Evolutionary conservation across 1,284 basidiomycete species (phyloP), one percentile per base, ranked within the genome.

Genomic region (Puccinia horiana): DNA sequence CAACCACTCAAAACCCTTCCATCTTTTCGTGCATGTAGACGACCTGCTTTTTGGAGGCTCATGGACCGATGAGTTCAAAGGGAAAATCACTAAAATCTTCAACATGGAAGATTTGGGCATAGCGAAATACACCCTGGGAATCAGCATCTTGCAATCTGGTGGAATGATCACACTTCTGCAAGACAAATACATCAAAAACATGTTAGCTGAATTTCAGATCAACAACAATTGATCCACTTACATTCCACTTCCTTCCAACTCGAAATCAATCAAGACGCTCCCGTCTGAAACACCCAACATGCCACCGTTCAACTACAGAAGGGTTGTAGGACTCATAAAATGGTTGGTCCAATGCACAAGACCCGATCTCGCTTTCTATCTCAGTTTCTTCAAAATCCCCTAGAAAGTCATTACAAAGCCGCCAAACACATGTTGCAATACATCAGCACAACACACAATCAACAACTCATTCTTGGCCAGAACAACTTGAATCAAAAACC

Each of bases 351-450:
- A 72, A 35, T 47, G 44, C n/a, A n/a, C n/a, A n/a, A n/a, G n/a
- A n/a, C n/a, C n/a, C n/a, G 37, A 47, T 11, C 69, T n/a, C n/a
- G n/a, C n/a, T 72, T 72, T 72, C 69, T 72, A 6, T 72, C 42
- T 23, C 69, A 72, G 42, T 72, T 72, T 47, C 42, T 72, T 18
- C 26, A 65, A 9, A 32, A 29, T 23, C 63, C 63, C 5, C 5
- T 4, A 23, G 29, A 58, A 35, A 11, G 8, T 9, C 63, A 65
- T 23, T 65, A 65, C 63, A 18, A 29, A 9, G 63, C 63, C 26
- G 63, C 63, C n/a, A 18, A 35, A 37, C 63, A 65, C 35, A 32
- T 23, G 5, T 11, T 65, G 4, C 35, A 32, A 6, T 65, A 65
- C 32, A 18, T 65, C 29, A 16, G 16, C n/a, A 20, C 20, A 18